Conservation (phyloP, 768 basidiomycete species). For the Ephemerocybe angulata region DNA sequence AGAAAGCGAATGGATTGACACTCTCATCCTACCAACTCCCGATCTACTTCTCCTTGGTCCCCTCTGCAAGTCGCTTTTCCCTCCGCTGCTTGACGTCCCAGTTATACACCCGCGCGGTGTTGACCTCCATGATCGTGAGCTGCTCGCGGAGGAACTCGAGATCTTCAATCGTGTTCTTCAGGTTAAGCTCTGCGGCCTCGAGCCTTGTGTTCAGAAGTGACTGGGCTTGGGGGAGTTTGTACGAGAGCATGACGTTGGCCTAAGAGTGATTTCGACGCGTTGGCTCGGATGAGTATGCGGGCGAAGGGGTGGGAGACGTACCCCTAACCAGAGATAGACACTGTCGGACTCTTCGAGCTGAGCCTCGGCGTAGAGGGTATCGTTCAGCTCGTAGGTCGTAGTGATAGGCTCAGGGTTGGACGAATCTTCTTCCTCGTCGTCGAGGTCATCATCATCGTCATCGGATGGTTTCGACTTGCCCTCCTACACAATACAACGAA, state of each 20-base stretch:
- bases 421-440: constrained; percentile 46
- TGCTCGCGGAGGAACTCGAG: constrained; percentile 93
- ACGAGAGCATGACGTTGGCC: constrained; percentile 98
- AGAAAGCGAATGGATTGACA: no score
- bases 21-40: neutral
- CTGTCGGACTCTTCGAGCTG: constrained; percentile 82
- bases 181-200: constrained; percentile 57
- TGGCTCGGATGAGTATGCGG: neutral
- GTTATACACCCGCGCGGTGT: constrained; percentile 93
- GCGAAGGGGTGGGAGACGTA: constrained; percentile 37
- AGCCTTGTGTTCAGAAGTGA: constrained; percentile 74
- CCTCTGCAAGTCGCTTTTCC: constrained; percentile 36
- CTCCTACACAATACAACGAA: constrained; percentile 40
- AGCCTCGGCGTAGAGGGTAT: constrained; percentile 92
- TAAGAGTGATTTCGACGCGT: no score
- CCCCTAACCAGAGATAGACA: constrained; percentile 95
- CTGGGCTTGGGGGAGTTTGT: constrained; percentile 77
- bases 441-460: constrained; percentile 49
- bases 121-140: constrained; percentile 93
- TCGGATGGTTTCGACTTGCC: constrained; percentile 45
- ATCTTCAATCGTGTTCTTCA: constrained; percentile 76
- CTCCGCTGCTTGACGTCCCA: constrained; percentile 88
- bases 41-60: constrained; percentile 31
- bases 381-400: constrained; percentile 93
- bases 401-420: constrained; percentile 48